Base-by-base conservation (phyloP, 140 eudicot genomes). In the Artemisia princeps region DNA sequence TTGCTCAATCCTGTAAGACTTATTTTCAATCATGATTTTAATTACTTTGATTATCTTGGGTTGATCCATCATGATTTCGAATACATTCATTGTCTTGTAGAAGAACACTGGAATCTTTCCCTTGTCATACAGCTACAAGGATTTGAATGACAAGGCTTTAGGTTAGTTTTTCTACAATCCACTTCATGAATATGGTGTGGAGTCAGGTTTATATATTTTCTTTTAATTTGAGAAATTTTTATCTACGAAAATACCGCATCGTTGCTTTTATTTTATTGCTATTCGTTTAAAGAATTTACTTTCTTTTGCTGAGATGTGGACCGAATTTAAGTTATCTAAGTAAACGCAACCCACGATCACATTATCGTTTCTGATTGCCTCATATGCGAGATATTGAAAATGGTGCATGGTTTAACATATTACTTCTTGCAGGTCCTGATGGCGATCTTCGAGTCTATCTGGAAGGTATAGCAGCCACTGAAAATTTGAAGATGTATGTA, bases 1-100 rank as follows among this genome's bases (percentile, higher is more conserved):
- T 76, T 91, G 68, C 82, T 83, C 14, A 91, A 91, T 81, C 96
- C 95, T 42, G 97, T 90, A 83, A 70, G 95, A 44, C 49, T 51
- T 55, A 50, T 37, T 14, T 17, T 14, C 3, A 16, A 61, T 6
- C 61, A 5, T 37, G 44, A 52, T 58, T 49, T 69, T 16, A 23
- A 28, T 48, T 61, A 8, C 48, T n/a, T 45, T 23, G 3, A 28
- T 58, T 74, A 60, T 68, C 66, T 23, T 72, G 56, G 60, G 84
- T 37, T 37, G 44, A 37, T 37, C 44, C 44, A 1, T 37, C 8
- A 48, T 24, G 55, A 58, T 58, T 49, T 64, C 17, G 40, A 28
- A 46, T 61, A 11, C 40, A 17, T 45, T 23, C 6, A 28, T 53
- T 74, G 55, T 68, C 66, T 23, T 72, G 56, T 66, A 90, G 95